Conservation (phyloP, 176 grass and related monocot species). For the Oryza rufipogon region DNA sequence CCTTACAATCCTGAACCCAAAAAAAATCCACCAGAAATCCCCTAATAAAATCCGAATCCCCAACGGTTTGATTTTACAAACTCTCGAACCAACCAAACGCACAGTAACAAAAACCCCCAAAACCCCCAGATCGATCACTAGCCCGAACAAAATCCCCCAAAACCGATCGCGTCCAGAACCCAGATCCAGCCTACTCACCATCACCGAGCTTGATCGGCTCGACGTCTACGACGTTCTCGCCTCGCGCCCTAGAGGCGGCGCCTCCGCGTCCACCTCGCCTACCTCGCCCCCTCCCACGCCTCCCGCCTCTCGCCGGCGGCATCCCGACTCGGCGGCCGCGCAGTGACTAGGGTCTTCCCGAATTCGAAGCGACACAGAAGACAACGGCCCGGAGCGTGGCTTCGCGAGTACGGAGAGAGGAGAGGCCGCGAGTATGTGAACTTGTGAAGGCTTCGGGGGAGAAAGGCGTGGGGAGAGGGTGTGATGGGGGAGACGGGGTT, state of each 20-base stretch:
- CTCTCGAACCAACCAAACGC: too few species aligned
- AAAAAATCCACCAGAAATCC: neutral
- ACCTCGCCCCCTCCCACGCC: neutral
- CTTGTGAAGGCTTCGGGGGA: too few species aligned
- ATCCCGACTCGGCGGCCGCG: neutral
- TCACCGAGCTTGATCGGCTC: neutral
- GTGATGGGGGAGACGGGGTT: neutral
- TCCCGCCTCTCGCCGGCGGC: constrained; percentile 15
- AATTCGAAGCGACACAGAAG: neutral
- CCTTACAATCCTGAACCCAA: too few species aligned
- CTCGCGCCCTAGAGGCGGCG: neutral
- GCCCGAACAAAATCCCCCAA: neutral
- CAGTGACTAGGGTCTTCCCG: neutral
- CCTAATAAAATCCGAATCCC: neutral
- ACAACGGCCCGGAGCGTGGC: neutral
- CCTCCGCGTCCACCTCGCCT: neutral
- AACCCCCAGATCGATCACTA: neutral
- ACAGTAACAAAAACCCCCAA: too few species aligned
- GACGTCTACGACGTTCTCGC: neutral
- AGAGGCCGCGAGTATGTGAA: too few species aligned
- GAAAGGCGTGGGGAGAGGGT: neutral
- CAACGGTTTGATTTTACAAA: too few species aligned
- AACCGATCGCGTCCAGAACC: neutral
- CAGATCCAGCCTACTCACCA: constrained; percentile 22
- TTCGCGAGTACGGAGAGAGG: neutral